Conservation (phyloP, 805 yeast genomes). For the Debaryomyces prosopidis region DNA sequence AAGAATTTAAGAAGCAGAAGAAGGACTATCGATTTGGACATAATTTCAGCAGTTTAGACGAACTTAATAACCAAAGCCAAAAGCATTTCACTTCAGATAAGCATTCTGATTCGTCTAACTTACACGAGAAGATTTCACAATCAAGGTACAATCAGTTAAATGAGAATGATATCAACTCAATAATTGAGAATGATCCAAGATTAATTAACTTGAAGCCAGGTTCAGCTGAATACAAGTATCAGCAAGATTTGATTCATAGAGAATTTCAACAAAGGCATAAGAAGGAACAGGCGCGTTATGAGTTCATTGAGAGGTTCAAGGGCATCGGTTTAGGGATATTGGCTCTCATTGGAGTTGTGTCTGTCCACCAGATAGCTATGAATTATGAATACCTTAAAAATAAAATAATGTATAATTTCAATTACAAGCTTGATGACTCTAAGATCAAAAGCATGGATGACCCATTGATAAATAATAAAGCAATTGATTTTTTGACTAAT, state of each 20-base stretch:
- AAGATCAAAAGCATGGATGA: conserved; percentile 35
- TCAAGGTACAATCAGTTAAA: conserved; percentile 15
- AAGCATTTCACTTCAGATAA: not conserved
- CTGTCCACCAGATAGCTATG: conserved; percentile 42
- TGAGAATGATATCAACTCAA: conserved; percentile 17
- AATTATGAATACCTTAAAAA: conserved; percentile 43
- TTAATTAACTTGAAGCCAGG: conserved; percentile 26
- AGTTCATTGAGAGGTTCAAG: conserved; percentile 43
- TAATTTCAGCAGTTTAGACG: conserved; percentile 18
- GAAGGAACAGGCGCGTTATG: conserved; percentile 30
- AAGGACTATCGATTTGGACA: conserved; percentile 28
- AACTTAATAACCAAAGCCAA: conserved; percentile 11
- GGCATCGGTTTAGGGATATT: conserved; percentile 45
- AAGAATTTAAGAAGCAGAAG: conserved; percentile 38
- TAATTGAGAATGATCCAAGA: conserved; percentile 33
- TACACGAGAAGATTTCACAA: conserved; percentile 4
- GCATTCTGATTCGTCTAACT: not conserved
- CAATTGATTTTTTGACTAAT: conserved; percentile 22
- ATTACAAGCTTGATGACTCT: conserved; percentile 37
- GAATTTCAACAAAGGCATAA: conserved; percentile 25
- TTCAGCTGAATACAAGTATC: conserved; percentile 38
- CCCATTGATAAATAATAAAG: conserved; percentile 29
- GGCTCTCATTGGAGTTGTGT: conserved; percentile 38
- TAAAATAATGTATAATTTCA: conserved; percentile 31
- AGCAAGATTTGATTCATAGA: conserved; percentile 26